These are phyloP conservation scores for Plasmodium gonderi DNA, from an alignment of 169 alveolate genomes.

Conservation along the genomic window DNA sequence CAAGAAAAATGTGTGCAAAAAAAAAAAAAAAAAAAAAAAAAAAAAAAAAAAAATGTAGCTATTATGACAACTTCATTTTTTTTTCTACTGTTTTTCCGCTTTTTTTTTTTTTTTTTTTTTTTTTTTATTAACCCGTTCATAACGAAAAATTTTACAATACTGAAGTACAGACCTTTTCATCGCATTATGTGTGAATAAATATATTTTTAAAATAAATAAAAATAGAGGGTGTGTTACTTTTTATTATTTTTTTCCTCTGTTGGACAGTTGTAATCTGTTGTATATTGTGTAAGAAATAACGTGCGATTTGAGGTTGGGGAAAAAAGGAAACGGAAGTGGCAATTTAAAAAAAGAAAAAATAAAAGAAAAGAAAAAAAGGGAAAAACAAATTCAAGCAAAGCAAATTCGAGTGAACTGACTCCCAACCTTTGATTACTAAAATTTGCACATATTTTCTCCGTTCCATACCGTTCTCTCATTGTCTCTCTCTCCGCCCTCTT, in stretches of 20 bases:
- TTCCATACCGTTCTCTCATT: too few species aligned
- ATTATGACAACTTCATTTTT: neutral
- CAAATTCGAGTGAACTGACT: neutral
- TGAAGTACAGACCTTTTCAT: neutral
- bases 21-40: neutral
- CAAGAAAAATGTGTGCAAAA: neutral
- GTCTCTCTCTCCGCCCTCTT: too few species aligned
- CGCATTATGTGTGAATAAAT: neutral
- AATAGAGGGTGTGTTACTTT: neutral
- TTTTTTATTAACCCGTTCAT: neutral
- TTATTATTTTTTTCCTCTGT: neutral
- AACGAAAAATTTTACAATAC: neutral
- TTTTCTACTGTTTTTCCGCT: neutral
- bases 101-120: neutral
- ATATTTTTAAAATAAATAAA: neutral
- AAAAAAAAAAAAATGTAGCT: slow-evolving; percentile 11
- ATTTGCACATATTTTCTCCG: too few species aligned
- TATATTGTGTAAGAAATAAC: neutral
- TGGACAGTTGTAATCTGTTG: slow-evolving; percentile 1
- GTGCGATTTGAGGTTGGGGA: neutral
- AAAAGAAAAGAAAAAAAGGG: neutral
- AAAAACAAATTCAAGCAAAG: neutral
- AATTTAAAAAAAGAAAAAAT: neutral
- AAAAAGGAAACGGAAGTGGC: neutral
- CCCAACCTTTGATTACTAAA: too few species aligned